These are phyloP conservation scores for Penicillium fimorum DNA, from an alignment of 495 filamentous ascomycete species.

Conservation along the genomic window DNA sequence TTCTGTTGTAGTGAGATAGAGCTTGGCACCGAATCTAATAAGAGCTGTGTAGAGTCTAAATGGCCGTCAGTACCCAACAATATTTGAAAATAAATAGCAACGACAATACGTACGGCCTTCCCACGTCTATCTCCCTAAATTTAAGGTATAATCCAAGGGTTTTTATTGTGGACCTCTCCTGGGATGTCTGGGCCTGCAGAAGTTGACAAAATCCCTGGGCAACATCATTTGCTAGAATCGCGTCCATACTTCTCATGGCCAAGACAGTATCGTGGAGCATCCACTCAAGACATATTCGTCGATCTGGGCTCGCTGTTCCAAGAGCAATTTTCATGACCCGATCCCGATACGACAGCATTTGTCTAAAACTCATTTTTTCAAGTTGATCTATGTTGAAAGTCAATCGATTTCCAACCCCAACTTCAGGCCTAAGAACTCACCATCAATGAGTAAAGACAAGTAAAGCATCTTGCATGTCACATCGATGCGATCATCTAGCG, in stretches of 20 bases:
- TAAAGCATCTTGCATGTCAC: conserved; percentile 22
- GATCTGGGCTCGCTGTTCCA: conserved; percentile 9
- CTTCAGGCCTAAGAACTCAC: not conserved
- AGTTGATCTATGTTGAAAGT: conserved; percentile 18
- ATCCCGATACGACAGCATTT: conserved; percentile 22
- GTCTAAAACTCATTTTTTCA: conserved; percentile 23
- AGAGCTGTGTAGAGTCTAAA: conserved; percentile 24
- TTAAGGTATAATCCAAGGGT: conserved; percentile 22
- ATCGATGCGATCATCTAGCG: conserved; percentile 19
- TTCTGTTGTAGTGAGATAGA: conserved; percentile 11
- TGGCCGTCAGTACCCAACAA: not conserved
- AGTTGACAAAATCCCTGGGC: conserved; percentile 23
- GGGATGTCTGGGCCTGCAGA: conserved; percentile 18
- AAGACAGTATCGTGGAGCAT: conserved; percentile 22
- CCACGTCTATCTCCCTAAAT: conserved; percentile 19
- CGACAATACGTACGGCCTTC: conserved; percentile 14
- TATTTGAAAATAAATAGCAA: not conserved
- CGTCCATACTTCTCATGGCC: conserved; percentile 15
- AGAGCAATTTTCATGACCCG: conserved; percentile 17
- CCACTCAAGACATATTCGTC: conserved; percentile 15
- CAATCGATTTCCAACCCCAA: not conserved
- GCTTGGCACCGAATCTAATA: conserved; percentile 21
- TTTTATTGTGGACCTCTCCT: conserved; percentile 13
- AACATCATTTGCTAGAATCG: conserved; percentile 14
- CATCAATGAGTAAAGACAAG: conserved; percentile 21